These are phyloP conservation scores for Crithidia mellificae DNA, from an alignment of 208 protist species.

Conservation along the genomic window DNA sequence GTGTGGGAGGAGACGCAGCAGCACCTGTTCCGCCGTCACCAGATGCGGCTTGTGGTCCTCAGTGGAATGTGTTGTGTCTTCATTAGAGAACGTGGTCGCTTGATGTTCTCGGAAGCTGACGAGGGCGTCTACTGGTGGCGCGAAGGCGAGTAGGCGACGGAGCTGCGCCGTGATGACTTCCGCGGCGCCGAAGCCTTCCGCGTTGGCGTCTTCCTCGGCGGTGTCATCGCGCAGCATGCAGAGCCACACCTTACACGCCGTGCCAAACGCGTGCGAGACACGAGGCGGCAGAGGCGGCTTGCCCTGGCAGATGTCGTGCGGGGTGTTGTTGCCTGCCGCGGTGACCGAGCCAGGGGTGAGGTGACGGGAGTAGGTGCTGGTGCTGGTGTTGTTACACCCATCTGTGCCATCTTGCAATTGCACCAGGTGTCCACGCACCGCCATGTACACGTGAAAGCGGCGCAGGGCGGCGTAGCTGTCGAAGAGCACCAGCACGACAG, in stretches of 20 bases:
- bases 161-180: conserved; percentile 19
- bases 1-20: conserved; percentile 33
- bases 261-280: conserved; percentile 20
- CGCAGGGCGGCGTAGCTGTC: conserved; percentile 57
- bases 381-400: neutral
- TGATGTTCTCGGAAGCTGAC: conserved; percentile 40
- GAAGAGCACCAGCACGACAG: conserved; percentile 58
- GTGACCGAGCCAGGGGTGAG: neutral
- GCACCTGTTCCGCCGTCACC: conserved; percentile 29
- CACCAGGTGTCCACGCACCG: conserved; percentile 64
- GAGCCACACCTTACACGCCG: conserved; percentile 54
- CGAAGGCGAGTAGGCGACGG: conserved; percentile 18
- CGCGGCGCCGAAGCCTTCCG: conserved; percentile 10
- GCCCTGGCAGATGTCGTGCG: neutral
- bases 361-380: neutral
- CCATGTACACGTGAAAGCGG: conserved; percentile 77
- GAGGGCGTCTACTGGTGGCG: conserved; percentile 36
- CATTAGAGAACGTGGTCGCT: neutral
- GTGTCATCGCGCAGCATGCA: conserved; percentile 71
- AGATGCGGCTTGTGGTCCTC: too few species aligned
- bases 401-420: conserved; percentile 51
- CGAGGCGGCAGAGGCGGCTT: conserved; percentile 9
- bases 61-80: neutral
- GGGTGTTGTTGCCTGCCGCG: neutral
- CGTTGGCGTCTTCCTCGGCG: conserved; percentile 18